Percentiles rank a stretch among this genome's conserved stretches.
Conservation (phyloP, 257 asterid genomes). For the Linaria vulgaris region DNA sequence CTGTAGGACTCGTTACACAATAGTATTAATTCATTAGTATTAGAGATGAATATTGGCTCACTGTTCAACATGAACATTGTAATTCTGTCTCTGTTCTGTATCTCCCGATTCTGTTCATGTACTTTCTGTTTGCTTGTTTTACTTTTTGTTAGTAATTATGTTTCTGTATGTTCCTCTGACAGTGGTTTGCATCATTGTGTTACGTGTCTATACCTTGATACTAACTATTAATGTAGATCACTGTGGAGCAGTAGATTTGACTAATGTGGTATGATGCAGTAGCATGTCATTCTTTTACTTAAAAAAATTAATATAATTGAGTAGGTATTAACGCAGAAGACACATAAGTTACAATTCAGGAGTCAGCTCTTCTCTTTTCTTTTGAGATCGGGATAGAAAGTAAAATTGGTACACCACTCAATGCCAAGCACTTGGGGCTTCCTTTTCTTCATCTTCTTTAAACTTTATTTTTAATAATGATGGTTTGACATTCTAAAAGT, state of each 20-base stretch:
- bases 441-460: not conserved
- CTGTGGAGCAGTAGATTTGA: not conserved
- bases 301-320: conserved; percentile 5
- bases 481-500: not conserved
- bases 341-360: conserved; percentile 8
- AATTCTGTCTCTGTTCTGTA: conserved; percentile 10
- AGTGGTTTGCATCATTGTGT: conserved; percentile 11
- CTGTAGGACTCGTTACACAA: conserved; percentile 7
- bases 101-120: conserved; percentile 13
- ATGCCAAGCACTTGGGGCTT: not conserved
- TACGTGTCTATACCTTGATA: not conserved
- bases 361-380: conserved; percentile 1
- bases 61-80: conserved; percentile 10
- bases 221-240: not conserved
- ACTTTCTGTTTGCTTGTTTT: not conserved
- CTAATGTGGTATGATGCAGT: conserved; percentile 10
- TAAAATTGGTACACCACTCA: conserved; percentile 1
- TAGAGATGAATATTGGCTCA: conserved; percentile 4
- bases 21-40: conserved; percentile 11
- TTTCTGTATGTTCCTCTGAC: not conserved
- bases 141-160: conserved; percentile 7
- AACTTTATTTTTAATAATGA: not conserved
- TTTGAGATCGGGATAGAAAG: conserved; percentile 1
- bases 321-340: conserved; percentile 1
- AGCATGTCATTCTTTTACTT: conserved; percentile 6